Percentiles rank a stretch among this genome's conserved stretches.
These are phyloP conservation scores for Chaetomium tenue DNA, from an alignment of 495 filamentous ascomycete genomes.

Conservation along the genomic window DNA sequence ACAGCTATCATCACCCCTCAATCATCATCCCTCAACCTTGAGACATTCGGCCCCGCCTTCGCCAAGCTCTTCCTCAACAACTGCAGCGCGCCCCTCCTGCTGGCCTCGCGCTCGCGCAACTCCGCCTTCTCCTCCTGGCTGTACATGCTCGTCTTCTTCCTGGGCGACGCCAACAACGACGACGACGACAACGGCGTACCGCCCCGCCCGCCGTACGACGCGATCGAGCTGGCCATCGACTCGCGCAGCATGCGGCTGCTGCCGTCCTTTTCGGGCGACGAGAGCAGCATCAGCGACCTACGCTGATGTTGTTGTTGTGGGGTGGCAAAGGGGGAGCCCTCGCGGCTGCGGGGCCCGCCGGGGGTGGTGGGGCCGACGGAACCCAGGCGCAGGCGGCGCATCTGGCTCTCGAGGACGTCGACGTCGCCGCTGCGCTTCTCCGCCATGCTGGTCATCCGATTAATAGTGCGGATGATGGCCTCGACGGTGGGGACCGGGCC, in stretches of 20 bases:
- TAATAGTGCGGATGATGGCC: conserved; percentile 84
- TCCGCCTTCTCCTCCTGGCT: conserved; percentile 49
- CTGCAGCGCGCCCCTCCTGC: conserved; percentile 30
- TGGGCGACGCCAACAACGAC: conserved; percentile 29
- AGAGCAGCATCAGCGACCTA: conserved; percentile 52
- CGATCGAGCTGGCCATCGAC: conserved; percentile 44
- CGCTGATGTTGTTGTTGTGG: conserved; percentile 43
- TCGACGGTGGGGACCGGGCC: conserved; percentile 74
- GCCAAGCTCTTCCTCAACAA: conserved; percentile 40
- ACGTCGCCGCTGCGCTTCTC: conserved; percentile 83
- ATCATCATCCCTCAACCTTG: conserved; percentile 35
- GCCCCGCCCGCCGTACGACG: conserved; percentile 42
- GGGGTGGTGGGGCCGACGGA: conserved; percentile 37
- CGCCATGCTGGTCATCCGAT: conserved; percentile 87
- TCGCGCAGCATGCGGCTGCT: conserved; percentile 36
- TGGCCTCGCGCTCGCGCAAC: conserved; percentile 38
- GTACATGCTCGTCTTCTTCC: conserved; percentile 58
- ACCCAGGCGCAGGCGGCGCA: conserved; percentile 65
- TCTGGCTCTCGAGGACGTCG: conserved; percentile 80
- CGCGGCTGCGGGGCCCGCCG: conserved; percentile 47
- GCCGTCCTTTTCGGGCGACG: conserved; percentile 52
- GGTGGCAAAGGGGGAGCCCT: conserved; percentile 61
- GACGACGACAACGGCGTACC: conserved; percentile 23
- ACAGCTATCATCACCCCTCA: neutral
- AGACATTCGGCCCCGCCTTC: conserved; percentile 41